Conservation (phyloP, 129 eudicot species). For the Flaveria bidentis region DNA sequence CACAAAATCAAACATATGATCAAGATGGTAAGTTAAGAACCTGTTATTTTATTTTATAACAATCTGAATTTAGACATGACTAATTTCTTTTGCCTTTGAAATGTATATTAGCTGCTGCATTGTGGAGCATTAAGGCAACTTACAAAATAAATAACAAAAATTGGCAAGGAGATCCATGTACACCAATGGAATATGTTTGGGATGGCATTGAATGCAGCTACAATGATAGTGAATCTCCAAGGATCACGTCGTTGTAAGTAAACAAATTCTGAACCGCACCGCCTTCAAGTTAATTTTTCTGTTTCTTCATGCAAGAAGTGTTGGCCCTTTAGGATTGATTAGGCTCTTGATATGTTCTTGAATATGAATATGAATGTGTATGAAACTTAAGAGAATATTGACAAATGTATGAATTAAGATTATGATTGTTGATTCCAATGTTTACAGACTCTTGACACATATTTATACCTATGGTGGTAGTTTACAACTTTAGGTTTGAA, state of each 20-base stretch:
- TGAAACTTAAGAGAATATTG: too few species aligned
- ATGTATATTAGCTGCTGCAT: slow-evolving; percentile 29
- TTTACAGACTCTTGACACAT: too few species aligned
- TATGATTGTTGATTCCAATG: too few species aligned
- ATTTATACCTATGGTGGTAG: too few species aligned
- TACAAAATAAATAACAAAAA: slow-evolving; percentile 30
- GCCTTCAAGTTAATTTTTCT: too few species aligned
- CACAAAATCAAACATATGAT: slow-evolving; percentile 34
- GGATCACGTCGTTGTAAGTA: slow-evolving; percentile 41
- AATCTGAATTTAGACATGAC: not conserved
- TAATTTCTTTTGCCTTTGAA: not conserved
- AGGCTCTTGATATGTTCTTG: too few species aligned
- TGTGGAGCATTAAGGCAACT: slow-evolving; percentile 34
- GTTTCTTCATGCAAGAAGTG: not conserved
- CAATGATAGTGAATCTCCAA: slow-evolving; percentile 13
- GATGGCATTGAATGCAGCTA: slow-evolving; percentile 47
- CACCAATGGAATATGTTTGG: slow-evolving; percentile 42
- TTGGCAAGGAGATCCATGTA: slow-evolving; percentile 74
- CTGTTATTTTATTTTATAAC: not conserved
- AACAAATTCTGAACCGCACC: not conserved
- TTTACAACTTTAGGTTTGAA: too few species aligned
- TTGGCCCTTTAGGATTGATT: too few species aligned
- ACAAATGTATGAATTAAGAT: too few species aligned
- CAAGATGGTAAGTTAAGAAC: slow-evolving; percentile 43
- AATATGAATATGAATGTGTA: too few species aligned